Base-by-base conservation (phyloP, 495 filamentous ascomycete species). In the Neurospora sublineolata region DNA sequence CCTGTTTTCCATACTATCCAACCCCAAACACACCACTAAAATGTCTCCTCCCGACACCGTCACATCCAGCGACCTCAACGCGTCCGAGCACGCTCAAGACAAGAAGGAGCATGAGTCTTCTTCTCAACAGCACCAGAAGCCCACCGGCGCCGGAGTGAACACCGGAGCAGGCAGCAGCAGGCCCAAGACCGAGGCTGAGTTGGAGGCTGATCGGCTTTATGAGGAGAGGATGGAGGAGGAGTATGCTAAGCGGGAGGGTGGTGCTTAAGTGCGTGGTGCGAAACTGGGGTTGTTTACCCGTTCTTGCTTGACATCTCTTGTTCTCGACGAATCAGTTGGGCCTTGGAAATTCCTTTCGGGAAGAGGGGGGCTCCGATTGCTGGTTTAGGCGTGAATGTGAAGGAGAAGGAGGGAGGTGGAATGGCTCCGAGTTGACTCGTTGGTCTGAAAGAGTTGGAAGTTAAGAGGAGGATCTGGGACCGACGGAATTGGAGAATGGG, bases 151-250 rank as follows among this genome's bases (percentile, higher is more conserved):
- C 11, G 82, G 82, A 14, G 77, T 76, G 39, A 73, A 83, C 73
- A 83, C 81, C 0, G 82, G 82, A 44, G 82, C 81, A 0, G 82
- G 82, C 1, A 76, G 72, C 1, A 82, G 77, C 6, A 71, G 82
- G 68, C 73, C 75, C 30, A 83, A 82, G 75, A 83, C 82, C 1
- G 79, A 79, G 72, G 81, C 76, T 1, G 82, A 83, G 72, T 37
- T 77, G 30, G 87, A 88, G 76, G 89, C 87, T 3, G 89, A 90
- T 72, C 82, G 82, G 33, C 71, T 86, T 18, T 93, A 92, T 69
- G 87, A 90, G 76, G 89, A 92, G 81, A 81, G 85, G n/a, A 92
- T 91, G 73, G 89, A 91, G 82, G 90, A 92, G 46, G 90, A 93
- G 79, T 92, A 93, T 77, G 89, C 90, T n/a, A 92, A 92, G 84